Evolutionary conservation across 2,329 filamentous ascomycete species (phyloP).

Genomic region (Trichoderma koningii): DNA sequence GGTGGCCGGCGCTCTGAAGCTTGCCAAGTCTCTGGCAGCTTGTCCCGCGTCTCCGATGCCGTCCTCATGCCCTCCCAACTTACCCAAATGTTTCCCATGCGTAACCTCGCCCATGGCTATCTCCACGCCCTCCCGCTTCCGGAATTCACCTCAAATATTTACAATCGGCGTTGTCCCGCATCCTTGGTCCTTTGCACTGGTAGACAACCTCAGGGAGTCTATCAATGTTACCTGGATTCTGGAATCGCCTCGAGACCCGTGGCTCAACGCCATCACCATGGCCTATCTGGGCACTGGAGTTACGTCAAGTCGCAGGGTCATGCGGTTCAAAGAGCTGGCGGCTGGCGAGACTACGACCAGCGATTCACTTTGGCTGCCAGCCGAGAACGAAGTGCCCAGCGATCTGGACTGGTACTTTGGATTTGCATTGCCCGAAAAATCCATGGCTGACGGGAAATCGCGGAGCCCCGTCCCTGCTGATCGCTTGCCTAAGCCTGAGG

Average conservation of each 20-base stretch:
- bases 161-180: conserved; percentile 88
- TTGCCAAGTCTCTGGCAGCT: conserved; percentile 73
- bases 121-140: conserved; percentile 65
- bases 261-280: conserved; percentile 72
- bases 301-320: conserved; percentile 62
- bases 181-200: conserved; percentile 77
- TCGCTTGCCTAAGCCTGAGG: conserved; percentile 29
- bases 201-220: conserved; percentile 63
- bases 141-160: conserved; percentile 72
- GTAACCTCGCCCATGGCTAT: conserved; percentile 64
- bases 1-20: conserved; percentile 66
- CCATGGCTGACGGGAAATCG: conserved; percentile 45
- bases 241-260: conserved; percentile 72
- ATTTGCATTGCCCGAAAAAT: conserved; percentile 69
- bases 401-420: conserved; percentile 90
- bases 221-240: conserved; percentile 68
- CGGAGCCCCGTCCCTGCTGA: conserved; percentile 34
- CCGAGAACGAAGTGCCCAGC: conserved; percentile 63
- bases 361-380: conserved; percentile 78
- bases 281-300: conserved; percentile 66
- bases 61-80: conserved; percentile 81
- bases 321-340: conserved; percentile 79
- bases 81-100: conserved; percentile 73
- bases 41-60: conserved; percentile 75
- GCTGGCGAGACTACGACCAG: conserved; percentile 66